phyloP scores from a whole-genome alignment of 1,284 basidiomycete genomes.

The Kwoniella shivajii region DNA sequence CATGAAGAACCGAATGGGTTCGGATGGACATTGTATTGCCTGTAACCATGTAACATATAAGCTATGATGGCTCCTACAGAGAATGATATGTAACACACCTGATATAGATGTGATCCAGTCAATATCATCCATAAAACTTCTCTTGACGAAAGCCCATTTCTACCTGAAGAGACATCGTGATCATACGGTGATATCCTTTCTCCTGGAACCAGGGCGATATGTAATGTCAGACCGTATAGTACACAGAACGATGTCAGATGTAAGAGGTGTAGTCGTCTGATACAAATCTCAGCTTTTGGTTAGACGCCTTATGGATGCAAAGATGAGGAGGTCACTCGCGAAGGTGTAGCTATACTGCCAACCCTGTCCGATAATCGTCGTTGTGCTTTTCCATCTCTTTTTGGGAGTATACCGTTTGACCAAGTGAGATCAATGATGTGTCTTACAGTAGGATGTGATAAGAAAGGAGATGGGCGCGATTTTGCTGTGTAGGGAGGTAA shows the following conservation, averaged over 20 bases:
- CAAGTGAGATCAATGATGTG: conserved; percentile 23
- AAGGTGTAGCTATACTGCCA: background rate
- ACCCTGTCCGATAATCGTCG: background rate
- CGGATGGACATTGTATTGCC: conserved; percentile 7
- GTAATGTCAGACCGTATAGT: conserved; percentile 20
- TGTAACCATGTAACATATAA: background rate
- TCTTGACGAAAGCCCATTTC: background rate
- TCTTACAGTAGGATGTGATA: conserved; percentile 26
- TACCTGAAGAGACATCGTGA: background rate
- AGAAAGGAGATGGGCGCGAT: conserved; percentile 22
- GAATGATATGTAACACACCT: conserved; percentile 6
- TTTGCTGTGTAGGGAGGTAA: conserved; percentile 11
- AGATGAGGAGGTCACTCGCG: conserved; percentile 6
- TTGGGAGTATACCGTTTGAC: conserved; percentile 4
- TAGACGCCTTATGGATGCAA: too few species aligned
- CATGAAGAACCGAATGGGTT: conserved; percentile 3
- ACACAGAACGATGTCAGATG: conserved; percentile 18
- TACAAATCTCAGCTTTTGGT: conserved; percentile 1
- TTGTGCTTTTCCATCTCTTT: background rate
- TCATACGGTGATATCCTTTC: conserved; percentile 22
- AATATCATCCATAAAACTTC: conserved; percentile 25
- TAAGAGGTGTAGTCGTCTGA: conserved; percentile 23
- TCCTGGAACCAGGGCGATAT: conserved; percentile 17
- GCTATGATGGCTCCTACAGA: background rate
- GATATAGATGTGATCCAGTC: conserved; percentile 3